Base-by-base conservation (phyloP, 495 filamentous ascomycete species). In the Pseudoneurospora amorphoporcata region DNA sequence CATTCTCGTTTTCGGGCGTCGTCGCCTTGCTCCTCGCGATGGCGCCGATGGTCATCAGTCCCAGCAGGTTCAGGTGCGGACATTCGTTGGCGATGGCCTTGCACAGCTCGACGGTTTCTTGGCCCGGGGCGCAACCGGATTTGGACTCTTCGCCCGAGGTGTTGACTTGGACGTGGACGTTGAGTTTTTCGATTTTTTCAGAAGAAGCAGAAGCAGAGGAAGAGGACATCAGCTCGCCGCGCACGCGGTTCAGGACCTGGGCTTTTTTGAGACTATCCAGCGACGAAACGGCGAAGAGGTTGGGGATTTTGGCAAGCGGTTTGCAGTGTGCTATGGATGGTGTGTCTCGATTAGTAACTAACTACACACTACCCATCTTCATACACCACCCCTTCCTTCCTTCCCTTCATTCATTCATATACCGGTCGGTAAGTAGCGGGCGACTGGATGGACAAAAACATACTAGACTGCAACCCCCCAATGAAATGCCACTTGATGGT, bases 21-120 rank as follows among this genome's bases (percentile, higher is more conserved):
- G 88, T 89, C 3, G 86, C 92, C 76, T 87, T 84, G 37, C 90
- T 94, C 71, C 94, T 82, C 69, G 93, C 94, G 77, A 99, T 95
- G 19, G 94, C 93, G 1, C 95, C 95, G 77, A 99, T 98, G 1
- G 95, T 99, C 95, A 99, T 99, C 6, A 99, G 78, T 0, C 95
- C 95, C 70, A 91, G 85, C 23, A 99, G 79, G 53, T 87, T 83
- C 39, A 99, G 81, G 78, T 90, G 86, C 3, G 90, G 90, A 82
- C 94, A 97, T 42, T 86, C 79, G 32, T 90, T 85, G 7, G 85
- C 81, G 58, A 97, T 87, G 78, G 90, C 87, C 37, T 83, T 82
- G 77, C 90, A 92, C 41, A 99, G 82, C 3, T 75, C 81, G 3
- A 89, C 81, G 3, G 91, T 83, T 35, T 86, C 84, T 8, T 78